A percentile compares a stretch with the other conserved stretches of the same genome.
phyloP scores from a whole-genome alignment of 345 rosid species.

The Acer campestre region DNA sequence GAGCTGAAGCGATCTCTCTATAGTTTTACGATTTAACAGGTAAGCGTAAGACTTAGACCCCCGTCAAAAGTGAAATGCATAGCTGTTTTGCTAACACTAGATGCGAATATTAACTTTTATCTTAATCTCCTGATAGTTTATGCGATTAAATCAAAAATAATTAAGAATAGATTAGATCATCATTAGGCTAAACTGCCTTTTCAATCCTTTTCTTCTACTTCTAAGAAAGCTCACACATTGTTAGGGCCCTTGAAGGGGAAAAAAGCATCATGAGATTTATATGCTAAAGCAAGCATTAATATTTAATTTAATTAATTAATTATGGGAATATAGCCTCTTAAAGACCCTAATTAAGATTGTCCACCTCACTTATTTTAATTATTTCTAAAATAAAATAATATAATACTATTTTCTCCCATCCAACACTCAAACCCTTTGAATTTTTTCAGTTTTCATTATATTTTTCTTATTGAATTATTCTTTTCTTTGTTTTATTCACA shows the following conservation, averaged over 20 bases:
- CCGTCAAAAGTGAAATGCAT: too few species aligned
- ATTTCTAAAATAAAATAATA: background rate
- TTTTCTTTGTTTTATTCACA: background rate
- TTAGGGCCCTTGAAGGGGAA: conserved; percentile 7
- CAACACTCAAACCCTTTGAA: background rate
- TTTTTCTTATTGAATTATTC: background rate
- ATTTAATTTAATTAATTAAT: background rate
- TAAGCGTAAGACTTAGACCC: too few species aligned
- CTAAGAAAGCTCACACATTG: conserved; percentile 3
- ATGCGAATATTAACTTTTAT: too few species aligned
- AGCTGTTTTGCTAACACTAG: too few species aligned
- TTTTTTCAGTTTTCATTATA: background rate
- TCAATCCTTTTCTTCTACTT: background rate
- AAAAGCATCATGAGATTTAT: conserved; percentile 11
- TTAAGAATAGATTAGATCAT: conserved; percentile 29
- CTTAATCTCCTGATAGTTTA: too few species aligned
- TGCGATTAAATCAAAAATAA: background rate
- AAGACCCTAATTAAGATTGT: conserved; percentile 8
- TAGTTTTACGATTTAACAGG: too few species aligned
- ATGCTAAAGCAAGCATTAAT: background rate
- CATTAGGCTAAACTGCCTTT: conserved; percentile 15
- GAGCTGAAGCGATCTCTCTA: too few species aligned
- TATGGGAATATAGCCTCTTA: conserved; percentile 18
- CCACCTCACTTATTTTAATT: background rate
- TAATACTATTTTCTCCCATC: background rate